phyloP scores from a whole-genome alignment of 257 asterid species.

The Knoxia roxburghii region DNA sequence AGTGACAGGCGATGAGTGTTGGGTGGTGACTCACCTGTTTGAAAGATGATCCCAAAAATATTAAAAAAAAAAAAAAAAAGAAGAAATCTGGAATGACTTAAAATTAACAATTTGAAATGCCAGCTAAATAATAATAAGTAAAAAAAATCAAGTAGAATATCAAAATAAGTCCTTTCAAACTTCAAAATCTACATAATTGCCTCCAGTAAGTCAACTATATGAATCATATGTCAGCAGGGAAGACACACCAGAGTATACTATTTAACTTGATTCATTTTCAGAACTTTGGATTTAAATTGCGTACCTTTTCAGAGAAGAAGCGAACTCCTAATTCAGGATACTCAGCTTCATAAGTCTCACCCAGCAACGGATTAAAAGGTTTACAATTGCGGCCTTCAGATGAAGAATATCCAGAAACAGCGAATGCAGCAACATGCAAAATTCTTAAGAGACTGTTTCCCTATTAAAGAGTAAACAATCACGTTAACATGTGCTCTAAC shows the following conservation, averaged over 20 bases:
- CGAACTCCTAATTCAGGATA: slow-evolving; percentile 84
- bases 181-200: neutral
- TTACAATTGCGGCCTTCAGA: slow-evolving; percentile 88
- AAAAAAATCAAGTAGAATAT: neutral
- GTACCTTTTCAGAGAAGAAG: slow-evolving; percentile 87
- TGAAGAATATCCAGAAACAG: slow-evolving; percentile 96
- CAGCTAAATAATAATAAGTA: neutral
- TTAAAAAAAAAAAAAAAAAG: neutral
- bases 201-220: neutral
- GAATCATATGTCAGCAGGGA: neutral
- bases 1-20: slow-evolving; percentile 92
- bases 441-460: slow-evolving; percentile 83
- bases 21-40: slow-evolving; percentile 98
- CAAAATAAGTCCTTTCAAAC: neutral
- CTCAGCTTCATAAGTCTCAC: slow-evolving; percentile 97
- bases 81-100: neutral
- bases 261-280: neutral
- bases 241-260: neutral
- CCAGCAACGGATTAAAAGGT: slow-evolving; percentile 94
- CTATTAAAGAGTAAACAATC: slow-evolving; percentile 33
- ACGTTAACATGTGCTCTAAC: neutral
- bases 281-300: neutral
- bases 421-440: slow-evolving; percentile 85
- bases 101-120: neutral
- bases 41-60: slow-evolving; percentile 8